A percentile compares a stretch with the other conserved stretches of the same genome.
These are phyloP conservation scores for Yarrowia divulgata DNA, from an alignment of 805 yeast genomes.

Conservation along the genomic window DNA sequence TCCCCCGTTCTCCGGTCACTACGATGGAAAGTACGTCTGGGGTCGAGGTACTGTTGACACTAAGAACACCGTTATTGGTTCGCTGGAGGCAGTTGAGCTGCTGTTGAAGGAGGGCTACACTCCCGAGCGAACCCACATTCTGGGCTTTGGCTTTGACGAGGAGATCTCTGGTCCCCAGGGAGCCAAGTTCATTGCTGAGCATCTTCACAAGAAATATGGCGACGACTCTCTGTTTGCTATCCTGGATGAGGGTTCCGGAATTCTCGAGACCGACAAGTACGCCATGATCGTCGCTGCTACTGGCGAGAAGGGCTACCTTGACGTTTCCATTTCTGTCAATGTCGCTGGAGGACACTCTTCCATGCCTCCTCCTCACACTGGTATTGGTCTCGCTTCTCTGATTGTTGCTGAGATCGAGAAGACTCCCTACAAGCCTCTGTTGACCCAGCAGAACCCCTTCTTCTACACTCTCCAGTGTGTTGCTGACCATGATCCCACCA, in stretches of 20 bases:
- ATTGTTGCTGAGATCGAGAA: conserved; percentile 63
- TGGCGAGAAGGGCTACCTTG: conserved; percentile 68
- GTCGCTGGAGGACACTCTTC: conserved; percentile 85
- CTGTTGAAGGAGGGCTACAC: conserved; percentile 59
- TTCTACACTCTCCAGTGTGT: conserved; percentile 65
- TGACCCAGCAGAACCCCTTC: conserved; percentile 66
- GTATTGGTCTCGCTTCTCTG: conserved; percentile 75
- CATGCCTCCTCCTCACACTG: conserved; percentile 80
- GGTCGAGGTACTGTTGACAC: conserved; percentile 85
- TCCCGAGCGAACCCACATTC: conserved; percentile 68
- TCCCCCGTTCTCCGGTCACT: conserved; percentile 71
- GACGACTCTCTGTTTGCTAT: conserved; percentile 64
- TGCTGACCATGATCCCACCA: conserved; percentile 58
- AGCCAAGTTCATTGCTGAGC: conserved; percentile 60
- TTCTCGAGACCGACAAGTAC: conserved; percentile 57
- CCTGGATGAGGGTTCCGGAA: conserved; percentile 73
- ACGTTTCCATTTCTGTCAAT: conserved; percentile 56
- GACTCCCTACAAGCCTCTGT: conserved; percentile 58
- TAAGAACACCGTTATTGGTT: conserved; percentile 70
- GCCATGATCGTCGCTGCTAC: conserved; percentile 58
- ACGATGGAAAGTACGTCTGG: conserved; percentile 69
- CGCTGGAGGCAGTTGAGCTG: conserved; percentile 70
- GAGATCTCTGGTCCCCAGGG: conserved; percentile 72
- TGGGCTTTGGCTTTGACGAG: conserved; percentile 82
- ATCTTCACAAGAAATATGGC: conserved; percentile 64